These are phyloP conservation scores for Dendrothele bispora DNA, from an alignment of 768 basidiomycete genomes.

Conservation along the genomic window DNA sequence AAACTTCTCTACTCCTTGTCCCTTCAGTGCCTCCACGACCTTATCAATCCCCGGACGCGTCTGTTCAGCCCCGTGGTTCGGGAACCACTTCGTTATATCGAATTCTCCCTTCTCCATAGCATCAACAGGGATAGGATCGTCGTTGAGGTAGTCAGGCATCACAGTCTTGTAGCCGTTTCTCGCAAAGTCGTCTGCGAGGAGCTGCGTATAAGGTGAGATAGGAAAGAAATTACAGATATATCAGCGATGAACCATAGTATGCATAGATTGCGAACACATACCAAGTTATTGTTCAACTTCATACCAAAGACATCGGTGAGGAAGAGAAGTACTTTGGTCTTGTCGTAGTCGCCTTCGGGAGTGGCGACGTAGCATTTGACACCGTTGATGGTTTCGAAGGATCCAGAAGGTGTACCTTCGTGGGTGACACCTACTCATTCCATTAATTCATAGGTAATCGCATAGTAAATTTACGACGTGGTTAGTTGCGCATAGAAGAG, in stretches of 20 bases:
- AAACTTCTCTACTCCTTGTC: conserved; percentile 36
- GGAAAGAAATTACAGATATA: neutral
- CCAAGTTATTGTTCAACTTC: conserved; percentile 31
- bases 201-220: conserved; percentile 20
- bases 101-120: conserved; percentile 14
- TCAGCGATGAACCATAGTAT: neutral
- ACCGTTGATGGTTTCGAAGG: conserved; percentile 31
- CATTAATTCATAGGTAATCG: too few relatives aligned
- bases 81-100: conserved; percentile 32
- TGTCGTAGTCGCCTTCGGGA: conserved; percentile 34
- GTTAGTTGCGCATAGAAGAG: neutral
- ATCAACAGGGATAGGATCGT: conserved; percentile 12
- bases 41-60: conserved; percentile 34
- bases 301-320: conserved; percentile 39
- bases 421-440: conserved; percentile 21
- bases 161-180: conserved; percentile 33
- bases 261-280: conserved; percentile 2
- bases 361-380: conserved; percentile 40
- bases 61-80: conserved; percentile 26
- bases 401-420: conserved; percentile 22
- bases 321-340: conserved; percentile 42
- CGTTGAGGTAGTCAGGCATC: conserved; percentile 15
- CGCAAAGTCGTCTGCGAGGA: conserved; percentile 47
- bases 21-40: conserved; percentile 23
- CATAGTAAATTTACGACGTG: conserved; percentile 11